Evolutionary conservation across 2,329 filamentous ascomycete species (phyloP).

Genomic region (Pestalotiopsis sp.): DNA sequence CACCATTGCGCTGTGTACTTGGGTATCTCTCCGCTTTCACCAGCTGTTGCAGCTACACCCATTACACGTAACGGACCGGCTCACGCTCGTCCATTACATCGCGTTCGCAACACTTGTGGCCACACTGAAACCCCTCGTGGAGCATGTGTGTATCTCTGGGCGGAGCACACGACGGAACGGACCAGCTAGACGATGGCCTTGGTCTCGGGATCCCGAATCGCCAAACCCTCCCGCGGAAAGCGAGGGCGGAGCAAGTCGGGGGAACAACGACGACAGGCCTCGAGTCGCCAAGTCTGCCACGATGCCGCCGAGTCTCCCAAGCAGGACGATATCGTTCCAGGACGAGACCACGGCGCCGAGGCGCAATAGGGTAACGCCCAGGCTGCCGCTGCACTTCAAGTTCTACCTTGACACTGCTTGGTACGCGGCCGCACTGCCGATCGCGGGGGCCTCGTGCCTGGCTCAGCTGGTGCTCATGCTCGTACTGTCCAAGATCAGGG

Average conservation of each 20-base stretch:
- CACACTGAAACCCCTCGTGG: slow-evolving; percentile 1
- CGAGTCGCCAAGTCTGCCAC: neutral
- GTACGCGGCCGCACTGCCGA: slow-evolving; percentile 9
- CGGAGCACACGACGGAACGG: neutral
- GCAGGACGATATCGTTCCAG: neutral
- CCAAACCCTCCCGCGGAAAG: neutral
- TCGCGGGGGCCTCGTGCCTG: neutral
- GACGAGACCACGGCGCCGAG: neutral
- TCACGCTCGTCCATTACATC: slow-evolving; percentile 1
- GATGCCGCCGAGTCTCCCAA: neutral
- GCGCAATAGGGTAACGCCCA: neutral
- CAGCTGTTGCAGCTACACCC: slow-evolving; percentile 2
- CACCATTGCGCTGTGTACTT: neutral
- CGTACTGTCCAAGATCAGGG: neutral
- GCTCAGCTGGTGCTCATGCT: slow-evolving; percentile 20
- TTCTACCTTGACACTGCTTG: slow-evolving; percentile 12
- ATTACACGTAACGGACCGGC: neutral
- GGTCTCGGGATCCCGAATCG: neutral
- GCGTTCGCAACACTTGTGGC: slow-evolving; percentile 8
- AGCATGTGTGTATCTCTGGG: neutral
- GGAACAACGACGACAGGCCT: neutral
- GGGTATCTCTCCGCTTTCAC: neutral
- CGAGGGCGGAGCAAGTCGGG: neutral
- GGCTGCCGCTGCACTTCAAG: slow-evolving; percentile 1
- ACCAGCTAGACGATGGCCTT: neutral